phyloP scores from a whole-genome alignment of 352 stramenopile species.

The Pythium aphanidermatum region DNA sequence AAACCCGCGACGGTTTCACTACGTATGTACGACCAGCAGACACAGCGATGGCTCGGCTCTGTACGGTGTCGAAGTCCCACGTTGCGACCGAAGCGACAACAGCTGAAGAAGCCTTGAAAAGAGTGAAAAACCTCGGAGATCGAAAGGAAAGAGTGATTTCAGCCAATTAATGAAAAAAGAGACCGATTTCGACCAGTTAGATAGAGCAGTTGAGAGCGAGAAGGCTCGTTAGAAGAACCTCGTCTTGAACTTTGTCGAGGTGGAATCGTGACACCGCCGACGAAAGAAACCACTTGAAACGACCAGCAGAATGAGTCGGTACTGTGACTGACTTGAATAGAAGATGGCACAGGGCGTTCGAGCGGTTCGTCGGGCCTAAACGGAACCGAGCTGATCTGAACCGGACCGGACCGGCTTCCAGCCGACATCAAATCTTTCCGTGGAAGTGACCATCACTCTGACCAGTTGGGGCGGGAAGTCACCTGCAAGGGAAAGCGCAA shows the following conservation, averaged over 20 bases:
- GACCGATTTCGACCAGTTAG: background rate
- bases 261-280: constrained; percentile 50
- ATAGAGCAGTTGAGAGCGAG: too few species aligned
- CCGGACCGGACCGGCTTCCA: too few species aligned
- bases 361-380: too few species aligned
- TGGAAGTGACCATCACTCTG: too few species aligned
- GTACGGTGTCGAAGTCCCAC: background rate
- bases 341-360: too few species aligned
- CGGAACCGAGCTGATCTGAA: too few species aligned
- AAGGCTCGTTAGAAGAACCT: constrained; percentile 22
- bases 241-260: constrained; percentile 49
- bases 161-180: background rate
- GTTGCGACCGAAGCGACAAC: constrained; percentile 14
- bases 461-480: too few species aligned
- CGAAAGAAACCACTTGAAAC: constrained; percentile 34
- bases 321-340: too few species aligned
- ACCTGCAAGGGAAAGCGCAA: too few species aligned
- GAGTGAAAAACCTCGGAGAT: constrained; percentile 16
- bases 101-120: too few species aligned
- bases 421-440: too few species aligned
- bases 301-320: constrained; percentile 8
- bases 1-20: background rate
- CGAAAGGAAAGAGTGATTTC: background rate
- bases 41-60: background rate
- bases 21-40: background rate